Percentiles rank a stretch among this genome's conserved stretches.
These are phyloP conservation scores for Volvox reticuliferus DNA, from an alignment of 139 green algal genomes.

Conservation along the genomic window DNA sequence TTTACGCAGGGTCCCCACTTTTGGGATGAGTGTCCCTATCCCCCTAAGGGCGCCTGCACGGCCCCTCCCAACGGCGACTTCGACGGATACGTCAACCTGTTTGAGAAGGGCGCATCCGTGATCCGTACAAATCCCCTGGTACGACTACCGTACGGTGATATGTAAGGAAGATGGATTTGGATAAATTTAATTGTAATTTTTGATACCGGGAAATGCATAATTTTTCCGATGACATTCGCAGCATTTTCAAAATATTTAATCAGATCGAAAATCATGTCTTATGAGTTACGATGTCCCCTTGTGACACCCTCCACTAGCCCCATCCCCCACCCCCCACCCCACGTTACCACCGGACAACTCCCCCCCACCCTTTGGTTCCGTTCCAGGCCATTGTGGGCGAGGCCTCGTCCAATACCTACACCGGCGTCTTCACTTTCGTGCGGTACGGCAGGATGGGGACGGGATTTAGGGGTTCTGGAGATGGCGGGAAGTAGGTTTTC, in stretches of 20 bases:
- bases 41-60: constrained; percentile 60
- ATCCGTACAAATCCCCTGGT: constrained; percentile 56
- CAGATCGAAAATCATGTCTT: no score
- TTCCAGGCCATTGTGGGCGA: constrained; percentile 50
- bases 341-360: no score
- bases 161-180: no score
- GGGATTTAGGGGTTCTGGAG: neutral
- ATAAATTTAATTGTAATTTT: no score
- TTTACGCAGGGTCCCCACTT: constrained; percentile 32
- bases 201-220: no score
- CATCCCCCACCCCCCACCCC: no score
- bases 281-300: no score
- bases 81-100: constrained; percentile 66
- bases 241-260: no score
- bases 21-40: constrained; percentile 65
- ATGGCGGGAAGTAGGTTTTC: neutral
- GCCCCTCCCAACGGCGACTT: constrained; percentile 60
- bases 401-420: constrained; percentile 74
- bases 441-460: constrained; percentile 1
- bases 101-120: constrained; percentile 48
- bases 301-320: no score
- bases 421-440: constrained; percentile 59
- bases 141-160: no score
- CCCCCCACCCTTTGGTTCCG: no score
- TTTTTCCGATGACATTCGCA: no score